Conservation (phyloP, 352 stramenopile species). For the Phytophthora chlamydospora region DNA sequence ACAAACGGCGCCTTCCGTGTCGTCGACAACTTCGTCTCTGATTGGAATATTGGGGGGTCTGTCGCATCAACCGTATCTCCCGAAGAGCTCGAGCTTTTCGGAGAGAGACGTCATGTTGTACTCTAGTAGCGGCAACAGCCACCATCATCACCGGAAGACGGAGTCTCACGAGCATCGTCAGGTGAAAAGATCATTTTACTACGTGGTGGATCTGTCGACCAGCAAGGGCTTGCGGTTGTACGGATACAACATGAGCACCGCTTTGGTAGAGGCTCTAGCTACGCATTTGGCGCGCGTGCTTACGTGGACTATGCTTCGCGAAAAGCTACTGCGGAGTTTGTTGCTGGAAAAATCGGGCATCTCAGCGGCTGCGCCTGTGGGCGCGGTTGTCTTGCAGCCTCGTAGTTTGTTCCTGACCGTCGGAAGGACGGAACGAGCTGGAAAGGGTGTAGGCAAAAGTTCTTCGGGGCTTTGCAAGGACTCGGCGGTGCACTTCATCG, state of each 20-base stretch:
- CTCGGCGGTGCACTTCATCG: constrained; percentile 62
- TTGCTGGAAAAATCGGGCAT: constrained; percentile 69
- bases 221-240: constrained; percentile 63
- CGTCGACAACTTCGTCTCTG: constrained; percentile 40
- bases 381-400: constrained; percentile 67
- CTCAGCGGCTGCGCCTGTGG: constrained; percentile 46
- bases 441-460: constrained; percentile 41
- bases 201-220: constrained; percentile 70
- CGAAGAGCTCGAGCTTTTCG: constrained; percentile 40
- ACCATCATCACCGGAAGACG: constrained; percentile 25
- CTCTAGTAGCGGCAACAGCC: constrained; percentile 25
- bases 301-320: constrained; percentile 77
- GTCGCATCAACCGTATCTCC: constrained; percentile 22
- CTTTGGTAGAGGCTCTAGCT: constrained; percentile 62
- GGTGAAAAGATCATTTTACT: constrained; percentile 74
- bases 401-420: constrained; percentile 46
- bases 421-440: constrained; percentile 40
- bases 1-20: constrained; percentile 29
- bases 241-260: constrained; percentile 81
- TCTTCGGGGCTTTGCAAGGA: constrained; percentile 49
- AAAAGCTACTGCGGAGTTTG: constrained; percentile 62
- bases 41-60: constrained; percentile 29
- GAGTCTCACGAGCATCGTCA: constrained; percentile 14
- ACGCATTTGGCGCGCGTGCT: constrained; percentile 61
- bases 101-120: constrained; percentile 70